phyloP scores from a whole-genome alignment of 176 grass and related monocot genomes.

The Bothriochloa decipiens region DNA sequence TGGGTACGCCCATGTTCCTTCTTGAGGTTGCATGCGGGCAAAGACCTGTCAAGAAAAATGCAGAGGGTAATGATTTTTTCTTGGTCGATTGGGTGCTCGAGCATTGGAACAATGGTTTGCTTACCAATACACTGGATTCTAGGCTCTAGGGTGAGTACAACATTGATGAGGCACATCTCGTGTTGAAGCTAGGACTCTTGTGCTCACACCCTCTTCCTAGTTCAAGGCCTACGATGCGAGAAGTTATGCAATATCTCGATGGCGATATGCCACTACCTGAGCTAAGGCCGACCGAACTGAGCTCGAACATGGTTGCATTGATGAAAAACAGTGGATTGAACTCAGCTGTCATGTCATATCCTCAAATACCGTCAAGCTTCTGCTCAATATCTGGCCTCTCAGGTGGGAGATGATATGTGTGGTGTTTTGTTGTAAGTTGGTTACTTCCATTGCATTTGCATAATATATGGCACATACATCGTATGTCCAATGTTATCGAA shows the following conservation, averaged over 20 bases:
- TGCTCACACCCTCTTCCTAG: constrained; percentile 18
- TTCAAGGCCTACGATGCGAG: constrained; percentile 28
- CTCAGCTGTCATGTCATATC: background rate
- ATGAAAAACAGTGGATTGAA: constrained; percentile 1
- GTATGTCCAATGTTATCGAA: background rate
- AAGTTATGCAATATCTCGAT: constrained; percentile 38
- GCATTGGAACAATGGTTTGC: background rate
- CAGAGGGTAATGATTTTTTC: background rate
- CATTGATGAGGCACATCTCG: constrained; percentile 27
- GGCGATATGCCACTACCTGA: constrained; percentile 25
- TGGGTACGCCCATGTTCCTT: constrained; percentile 14
- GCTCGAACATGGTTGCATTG: constrained; percentile 8
- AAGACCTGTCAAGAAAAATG: background rate
- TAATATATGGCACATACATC: background rate
- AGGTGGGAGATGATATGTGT: background rate
- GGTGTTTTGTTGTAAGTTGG: background rate
- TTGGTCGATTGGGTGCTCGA: background rate
- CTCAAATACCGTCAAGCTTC: background rate
- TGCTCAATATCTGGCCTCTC: constrained; percentile 7
- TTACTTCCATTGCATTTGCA: too few species aligned
- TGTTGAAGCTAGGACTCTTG: constrained; percentile 42
- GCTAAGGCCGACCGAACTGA: background rate
- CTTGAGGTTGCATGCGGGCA: background rate
- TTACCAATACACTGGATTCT: background rate
- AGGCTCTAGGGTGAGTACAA: constrained; percentile 1